Evolutionary conservation across 352 stramenopile genomes (phyloP), one percentile per base, ranked within the genome.

Genomic region (Phytophthora melonis): DNA sequence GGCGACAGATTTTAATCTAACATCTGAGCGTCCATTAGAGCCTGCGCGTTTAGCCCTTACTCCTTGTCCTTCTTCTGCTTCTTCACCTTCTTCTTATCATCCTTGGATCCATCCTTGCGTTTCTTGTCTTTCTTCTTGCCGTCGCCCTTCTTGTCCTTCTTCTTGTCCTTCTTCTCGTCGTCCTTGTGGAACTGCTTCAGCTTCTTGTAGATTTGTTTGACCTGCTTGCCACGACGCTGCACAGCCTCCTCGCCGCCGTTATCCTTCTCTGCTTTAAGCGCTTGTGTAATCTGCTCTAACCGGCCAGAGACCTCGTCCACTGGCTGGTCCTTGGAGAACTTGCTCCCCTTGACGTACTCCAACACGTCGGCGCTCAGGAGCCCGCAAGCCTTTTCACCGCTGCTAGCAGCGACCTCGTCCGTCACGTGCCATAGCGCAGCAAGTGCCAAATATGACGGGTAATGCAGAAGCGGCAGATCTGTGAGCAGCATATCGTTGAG

Each of bases 201-300:
- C 68, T 92, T 93, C 76, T 97, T 97, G 78, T 97, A 97, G 23
- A 93, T 79, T 13, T 83, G 70, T 62, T 96, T 96, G 41, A 96
- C 79, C 70, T 94, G 69, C 64, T 93, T 93, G 30, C 58, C 78
- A 39, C 80, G 78, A 36, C 74, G 75, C 3, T 84, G 72, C 2
- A 75, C 78, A 21, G 75, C 66, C 10, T 76, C 76, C 11, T 86
- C 78, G 10, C 83, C 70, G 13, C 70, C 74, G 9, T 78, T 83
- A 18, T 68, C 21, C 32, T 88, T 79, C 45, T 79, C 70, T 53
- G 70, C 39, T 53, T 90, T 88, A 18, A 81, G 52, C 11, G 65
- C 64, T 8, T 69, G 54, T 14, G 76, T 66, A 53, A 95, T 82
- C 36, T 68, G 39, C 11, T 82, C 66, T 5, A 92, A 56, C n/a